Conservation (phyloP, 2,329 filamentous ascomycete species). For the Stagonosporopsis tanaceti region DNA sequence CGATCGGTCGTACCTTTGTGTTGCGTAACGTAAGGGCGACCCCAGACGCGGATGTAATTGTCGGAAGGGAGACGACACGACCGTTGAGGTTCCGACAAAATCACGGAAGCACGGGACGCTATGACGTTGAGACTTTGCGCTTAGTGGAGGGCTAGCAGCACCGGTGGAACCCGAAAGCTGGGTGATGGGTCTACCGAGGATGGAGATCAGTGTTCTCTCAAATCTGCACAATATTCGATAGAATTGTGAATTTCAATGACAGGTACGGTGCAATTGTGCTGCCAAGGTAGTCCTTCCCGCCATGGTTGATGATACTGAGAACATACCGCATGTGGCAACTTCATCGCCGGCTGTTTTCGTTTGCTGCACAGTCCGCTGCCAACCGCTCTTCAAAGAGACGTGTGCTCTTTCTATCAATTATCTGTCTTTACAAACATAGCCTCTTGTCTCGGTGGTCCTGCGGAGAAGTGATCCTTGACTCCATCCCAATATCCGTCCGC, state of each 20-base stretch:
- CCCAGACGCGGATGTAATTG: conserved; percentile 12
- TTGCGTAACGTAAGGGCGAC: conserved; percentile 16
- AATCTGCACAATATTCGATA: neutral
- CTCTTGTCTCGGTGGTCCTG: conserved; percentile 28
- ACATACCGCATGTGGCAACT: neutral
- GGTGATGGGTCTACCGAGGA: neutral
- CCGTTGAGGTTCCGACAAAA: conserved; percentile 3
- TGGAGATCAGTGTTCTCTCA: neutral
- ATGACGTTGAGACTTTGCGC: conserved; percentile 15
- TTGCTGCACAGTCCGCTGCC: neutral
- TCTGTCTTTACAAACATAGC: conserved; percentile 24
- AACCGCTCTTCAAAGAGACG: neutral
- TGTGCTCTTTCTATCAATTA: neutral
- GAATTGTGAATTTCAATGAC: neutral
- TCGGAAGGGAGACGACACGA: conserved; percentile 5
- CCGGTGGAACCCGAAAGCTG: conserved; percentile 10
- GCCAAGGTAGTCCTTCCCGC: neutral
- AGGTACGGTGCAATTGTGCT: neutral
- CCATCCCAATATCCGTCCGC: conserved; percentile 26
- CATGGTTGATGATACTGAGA: neutral
- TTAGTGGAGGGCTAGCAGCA: conserved; percentile 4
- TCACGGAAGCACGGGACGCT: neutral
- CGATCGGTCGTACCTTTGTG: conserved; percentile 10
- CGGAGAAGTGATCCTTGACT: conserved; percentile 37
- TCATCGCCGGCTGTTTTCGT: neutral